These are phyloP conservation scores for Tubosaeta sp. DNA, from an alignment of 768 basidiomycete genomes.

Conservation along the genomic window DNA sequence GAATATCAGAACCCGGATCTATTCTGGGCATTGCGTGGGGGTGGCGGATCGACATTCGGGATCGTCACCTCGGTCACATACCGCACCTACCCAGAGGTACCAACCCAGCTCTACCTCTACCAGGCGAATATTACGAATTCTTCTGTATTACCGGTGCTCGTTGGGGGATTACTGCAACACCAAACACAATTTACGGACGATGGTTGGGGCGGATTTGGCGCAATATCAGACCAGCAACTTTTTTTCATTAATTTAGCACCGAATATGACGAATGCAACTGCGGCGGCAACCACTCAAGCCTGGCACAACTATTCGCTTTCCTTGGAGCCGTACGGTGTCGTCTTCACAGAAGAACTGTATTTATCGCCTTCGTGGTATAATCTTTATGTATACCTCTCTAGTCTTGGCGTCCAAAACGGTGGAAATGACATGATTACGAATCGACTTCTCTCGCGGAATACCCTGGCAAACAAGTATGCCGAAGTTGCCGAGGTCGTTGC, in stretches of 20 bases:
- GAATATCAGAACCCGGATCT: constrained; percentile 41
- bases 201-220: constrained; percentile 41
- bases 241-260: constrained; percentile 27
- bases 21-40: constrained; percentile 54
- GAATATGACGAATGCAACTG: constrained; percentile 34
- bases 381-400: neutral
- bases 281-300: constrained; percentile 32
- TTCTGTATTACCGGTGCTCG: constrained; percentile 25
- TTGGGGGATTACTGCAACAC: constrained; percentile 34
- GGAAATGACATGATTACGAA: constrained; percentile 3
- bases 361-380: constrained; percentile 7
- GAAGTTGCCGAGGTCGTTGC: too few relatives aligned
- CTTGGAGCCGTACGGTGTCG: constrained; percentile 5
- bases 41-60: constrained; percentile 48
- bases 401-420: neutral
- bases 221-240: constrained; percentile 1
- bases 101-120: constrained; percentile 30
- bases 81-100: too few relatives aligned
- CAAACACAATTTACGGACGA: constrained; percentile 36
- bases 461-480: too few relatives aligned
- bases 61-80: constrained; percentile 48
- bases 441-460: too few relatives aligned
- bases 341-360: neutral
- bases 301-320: constrained; percentile 29
- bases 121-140: constrained; percentile 31